Evolutionary conservation across 2,329 filamentous ascomycete genomes (phyloP), one percentile per base, ranked within the genome.

Genomic region (Meredithiella fracta): DNA sequence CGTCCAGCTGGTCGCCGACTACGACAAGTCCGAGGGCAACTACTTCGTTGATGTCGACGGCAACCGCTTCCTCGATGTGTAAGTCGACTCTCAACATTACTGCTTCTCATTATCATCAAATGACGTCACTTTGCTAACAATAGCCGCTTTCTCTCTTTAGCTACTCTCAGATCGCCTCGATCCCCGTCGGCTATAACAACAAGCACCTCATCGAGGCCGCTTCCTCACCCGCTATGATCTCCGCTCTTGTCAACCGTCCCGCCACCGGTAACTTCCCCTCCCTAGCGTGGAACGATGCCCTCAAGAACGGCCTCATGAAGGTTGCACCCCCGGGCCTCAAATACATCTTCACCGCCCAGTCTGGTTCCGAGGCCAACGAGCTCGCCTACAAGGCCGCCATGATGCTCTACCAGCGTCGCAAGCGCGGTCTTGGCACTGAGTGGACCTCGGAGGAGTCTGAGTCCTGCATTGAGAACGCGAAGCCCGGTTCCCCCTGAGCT

Each of bases 361-460:
- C 88, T 55, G 89, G 89, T 60, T 94, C 87, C 20, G 89, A 95
- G 65, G 89, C 89, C 69, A 95, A 95, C 72, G 90, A 95, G 73
- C 85, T 86, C 34, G 90, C 90, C 47, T 95, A 88, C 79, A 95
- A 95, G 73, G 89, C 89, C 7, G 89, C 90, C 52, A 95, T 95
- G 73, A 95, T 95, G 83, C 53, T 57, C 23, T 94, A 84, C 77
- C 83, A 84, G 65, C 82, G 86, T 51, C 85, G 88, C 68, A 76
- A 81, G 60, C 80, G 92, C 70, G 86, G 90, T 60, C 88, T 88
- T 62, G 87, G 87, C 6, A 85, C 83, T 56, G 86, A 91, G 58
- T 94, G 94, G 73, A 86, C 84, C 34, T 70, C 80, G 54, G 80
- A 86, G 64, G 90, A 95, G 69, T 74, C 90, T 59, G 67, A 72